phyloP scores from a whole-genome alignment of 1,139 yeast genomes.

The Hansenula lynferdii region DNA sequence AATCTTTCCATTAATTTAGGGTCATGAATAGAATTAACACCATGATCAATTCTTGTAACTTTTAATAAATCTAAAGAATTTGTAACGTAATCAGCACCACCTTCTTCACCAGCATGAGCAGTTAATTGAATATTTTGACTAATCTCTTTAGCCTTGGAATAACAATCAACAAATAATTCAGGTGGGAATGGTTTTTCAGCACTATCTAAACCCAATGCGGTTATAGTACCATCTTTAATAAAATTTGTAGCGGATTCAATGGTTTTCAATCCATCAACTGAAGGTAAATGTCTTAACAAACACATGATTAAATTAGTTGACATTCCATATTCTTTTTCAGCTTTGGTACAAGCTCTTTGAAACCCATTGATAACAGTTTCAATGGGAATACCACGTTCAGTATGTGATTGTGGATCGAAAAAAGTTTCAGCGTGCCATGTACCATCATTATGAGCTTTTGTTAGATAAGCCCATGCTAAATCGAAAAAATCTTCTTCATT shows the following conservation, averaged over 20 bases:
- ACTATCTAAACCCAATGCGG: conserved; percentile 75
- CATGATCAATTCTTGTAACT: conserved; percentile 74
- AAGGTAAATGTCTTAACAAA: conserved; percentile 67
- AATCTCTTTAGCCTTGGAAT: conserved; percentile 37
- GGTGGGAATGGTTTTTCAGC: conserved; percentile 77
- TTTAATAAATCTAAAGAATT: conserved; percentile 53
- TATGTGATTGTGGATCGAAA: conserved; percentile 82
- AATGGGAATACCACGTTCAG: conserved; percentile 56
- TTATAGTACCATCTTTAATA: conserved; percentile 51
- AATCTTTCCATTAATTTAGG: conserved; percentile 48
- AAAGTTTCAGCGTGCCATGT: conserved; percentile 65
- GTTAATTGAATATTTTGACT: conserved; percentile 56
- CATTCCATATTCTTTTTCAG: conserved; percentile 52
- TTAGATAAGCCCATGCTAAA: conserved; percentile 70
- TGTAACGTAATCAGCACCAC: conserved; percentile 59
- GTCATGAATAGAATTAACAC: conserved; percentile 58
- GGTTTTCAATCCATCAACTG: conserved; percentile 49
- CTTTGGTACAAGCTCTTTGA: conserved; percentile 55
- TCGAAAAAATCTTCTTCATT: conserved; percentile 66
- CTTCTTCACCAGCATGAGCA: conserved; percentile 89
- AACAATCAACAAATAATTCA: conserved; percentile 57
- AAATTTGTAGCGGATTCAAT: conserved; percentile 46
- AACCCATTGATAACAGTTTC: conserved; percentile 62
- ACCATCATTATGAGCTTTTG: conserved; percentile 56
- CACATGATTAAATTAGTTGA: conserved; percentile 75